A percentile compares a stretch with the other conserved stretches of the same genome.
These are phyloP conservation scores for Colletotrichum higginsianum DNA, from an alignment of 2,329 filamentous ascomycete genomes.

Conservation along the genomic window DNA sequence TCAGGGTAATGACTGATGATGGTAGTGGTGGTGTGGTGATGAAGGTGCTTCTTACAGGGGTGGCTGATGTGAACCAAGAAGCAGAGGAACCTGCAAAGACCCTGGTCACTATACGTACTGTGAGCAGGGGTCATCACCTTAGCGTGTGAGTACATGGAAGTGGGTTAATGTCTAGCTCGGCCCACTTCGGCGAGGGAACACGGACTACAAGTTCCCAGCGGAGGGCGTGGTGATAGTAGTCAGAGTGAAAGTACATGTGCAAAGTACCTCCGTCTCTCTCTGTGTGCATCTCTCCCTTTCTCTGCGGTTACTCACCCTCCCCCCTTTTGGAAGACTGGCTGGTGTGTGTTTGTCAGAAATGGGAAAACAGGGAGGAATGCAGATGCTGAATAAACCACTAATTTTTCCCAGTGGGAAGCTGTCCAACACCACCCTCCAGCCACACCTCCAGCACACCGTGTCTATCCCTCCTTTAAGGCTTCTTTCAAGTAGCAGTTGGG, in stretches of 20 bases:
- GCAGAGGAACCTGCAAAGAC: no score
- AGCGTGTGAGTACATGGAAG: background rate
- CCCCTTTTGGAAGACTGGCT: background rate
- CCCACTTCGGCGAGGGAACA: slow-evolving; percentile 11
- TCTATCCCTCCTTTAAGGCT: no score
- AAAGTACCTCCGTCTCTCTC: background rate
- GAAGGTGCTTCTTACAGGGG: background rate
- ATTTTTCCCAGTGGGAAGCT: background rate
- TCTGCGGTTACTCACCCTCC: slow-evolving; percentile 31
- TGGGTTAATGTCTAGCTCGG: background rate
- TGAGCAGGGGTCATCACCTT: no score
- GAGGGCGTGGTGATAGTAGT: background rate
- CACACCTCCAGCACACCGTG: slow-evolving; percentile 22
- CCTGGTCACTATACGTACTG: no score
- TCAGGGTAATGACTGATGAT: no score
- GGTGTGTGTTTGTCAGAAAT: background rate
- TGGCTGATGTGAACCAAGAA: no score
- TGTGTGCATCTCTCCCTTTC: background rate
- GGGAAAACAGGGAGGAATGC: background rate
- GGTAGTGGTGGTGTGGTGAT: background rate
- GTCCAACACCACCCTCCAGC: background rate
- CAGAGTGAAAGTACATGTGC: background rate
- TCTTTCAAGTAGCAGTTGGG: no score
- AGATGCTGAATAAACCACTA: background rate
- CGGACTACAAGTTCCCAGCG: background rate